These are phyloP conservation scores for Talaromyces proteolyticus DNA, from an alignment of 495 filamentous ascomycete species.

Conservation along the genomic window DNA sequence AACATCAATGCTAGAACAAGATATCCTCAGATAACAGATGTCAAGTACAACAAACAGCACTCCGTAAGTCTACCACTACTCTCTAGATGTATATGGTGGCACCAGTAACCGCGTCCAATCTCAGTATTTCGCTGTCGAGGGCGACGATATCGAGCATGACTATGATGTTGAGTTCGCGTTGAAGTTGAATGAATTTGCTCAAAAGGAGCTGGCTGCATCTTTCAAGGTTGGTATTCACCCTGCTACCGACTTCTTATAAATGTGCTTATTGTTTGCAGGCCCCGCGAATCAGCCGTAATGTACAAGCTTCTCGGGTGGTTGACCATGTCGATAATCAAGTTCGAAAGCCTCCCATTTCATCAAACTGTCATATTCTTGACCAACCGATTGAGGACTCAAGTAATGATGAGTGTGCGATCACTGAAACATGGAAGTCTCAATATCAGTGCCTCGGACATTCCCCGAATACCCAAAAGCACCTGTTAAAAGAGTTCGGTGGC, in stretches of 20 bases:
- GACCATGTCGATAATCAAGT: neutral
- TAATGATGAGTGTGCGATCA: neutral
- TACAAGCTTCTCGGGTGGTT: neutral
- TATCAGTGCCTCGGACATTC: neutral
- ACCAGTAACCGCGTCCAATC: too few relatives aligned
- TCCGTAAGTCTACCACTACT: neutral
- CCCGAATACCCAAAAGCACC: neutral
- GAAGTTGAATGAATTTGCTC: neutral
- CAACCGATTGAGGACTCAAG: neutral
- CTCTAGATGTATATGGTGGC: too few relatives aligned
- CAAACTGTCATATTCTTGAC: neutral
- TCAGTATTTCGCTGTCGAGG: neutral
- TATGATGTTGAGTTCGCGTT: neutral
- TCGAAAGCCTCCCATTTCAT: neutral
- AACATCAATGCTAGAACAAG: neutral
- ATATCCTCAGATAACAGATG: neutral
- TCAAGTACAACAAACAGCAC: neutral
- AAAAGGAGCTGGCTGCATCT: neutral
- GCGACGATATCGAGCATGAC: neutral
- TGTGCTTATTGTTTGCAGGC: neutral
- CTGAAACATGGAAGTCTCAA: neutral
- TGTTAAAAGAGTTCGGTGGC: constrained; percentile 8
- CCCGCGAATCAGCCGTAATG: neutral
- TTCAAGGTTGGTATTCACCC: neutral
- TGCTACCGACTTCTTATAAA: neutral